Evolutionary conservation across 2,329 filamentous ascomycete species (phyloP), one percentile per base, ranked within the genome.

Genomic region (Arthrocladium fulminans): DNA sequence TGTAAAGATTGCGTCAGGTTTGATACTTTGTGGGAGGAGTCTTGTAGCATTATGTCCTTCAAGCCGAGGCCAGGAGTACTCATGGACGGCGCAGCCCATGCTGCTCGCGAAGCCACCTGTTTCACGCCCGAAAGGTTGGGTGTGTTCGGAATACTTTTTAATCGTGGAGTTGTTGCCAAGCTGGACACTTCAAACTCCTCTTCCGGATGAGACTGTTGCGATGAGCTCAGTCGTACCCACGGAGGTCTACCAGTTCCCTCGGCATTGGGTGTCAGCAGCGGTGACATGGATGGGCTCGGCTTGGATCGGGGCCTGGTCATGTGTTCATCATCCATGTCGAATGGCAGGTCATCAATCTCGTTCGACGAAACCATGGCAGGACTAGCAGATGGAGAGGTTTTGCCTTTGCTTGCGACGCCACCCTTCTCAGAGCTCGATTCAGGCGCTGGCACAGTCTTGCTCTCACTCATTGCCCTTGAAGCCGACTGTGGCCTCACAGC

Each of bases 291-390:
- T 30, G 44, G 15, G 9, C n/a, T 47, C 2, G 7, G 12, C 23
- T 35, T 20, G 13, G 34, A 8, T 7, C 6, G 22, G 6, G 22
- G 9, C 34, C 45, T 22, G 20, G 17, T 37, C 19, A n/a, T 13
- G 9, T 37, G 15, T 15, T 88, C 87, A 30, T 94, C 88, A 50
- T 95, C 90, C 88, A 96, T 96, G 55, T 87, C 81, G 61, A 96
- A 96, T 65, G 95, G 94, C 47, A 96, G 74, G 57, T 96, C 89
- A 30, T 74, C 75, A 1, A 75, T 17, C 74, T 75, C 59, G 80
- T 88, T 1, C 79, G 81, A 38, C 92, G 70, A 15, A 69, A 46
- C 29, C n/a, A 59, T 55, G 27, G 51, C 73, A 1, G 88, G 87
- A 48, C 80, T 86, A 48, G 42, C 50, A 9, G 54, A 53, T 40